Conservation (phyloP, 2,329 filamentous ascomycete genomes). For the Talaromyces verruculosus region DNA sequence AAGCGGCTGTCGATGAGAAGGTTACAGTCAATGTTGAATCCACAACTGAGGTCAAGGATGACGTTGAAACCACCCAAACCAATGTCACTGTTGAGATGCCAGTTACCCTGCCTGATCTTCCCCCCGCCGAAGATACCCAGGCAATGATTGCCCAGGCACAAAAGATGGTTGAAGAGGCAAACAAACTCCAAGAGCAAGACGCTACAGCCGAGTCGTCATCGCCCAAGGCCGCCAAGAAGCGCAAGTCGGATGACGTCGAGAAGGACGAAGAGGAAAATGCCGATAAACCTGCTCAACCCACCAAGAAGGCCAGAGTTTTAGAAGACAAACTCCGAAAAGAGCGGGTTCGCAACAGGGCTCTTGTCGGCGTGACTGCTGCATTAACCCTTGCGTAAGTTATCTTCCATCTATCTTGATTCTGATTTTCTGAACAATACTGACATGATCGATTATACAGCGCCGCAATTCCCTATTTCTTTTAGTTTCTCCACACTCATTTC, state of each 20-base stretch:
- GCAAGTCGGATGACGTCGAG: constrained; percentile 71
- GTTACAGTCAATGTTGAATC: constrained; percentile 71
- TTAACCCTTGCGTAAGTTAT: constrained; percentile 82
- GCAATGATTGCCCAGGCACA: constrained; percentile 84
- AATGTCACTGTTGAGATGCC: constrained; percentile 76
- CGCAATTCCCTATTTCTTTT: constrained; percentile 51
- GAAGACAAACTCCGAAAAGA: constrained; percentile 81
- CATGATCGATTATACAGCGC: constrained; percentile 33
- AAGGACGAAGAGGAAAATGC: constrained; percentile 48
- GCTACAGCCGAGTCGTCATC: constrained; percentile 33
- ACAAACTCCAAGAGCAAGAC: constrained; percentile 46
- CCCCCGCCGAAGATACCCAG: constrained; percentile 73
- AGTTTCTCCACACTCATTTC: constrained; percentile 21
- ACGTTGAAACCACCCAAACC: constrained; percentile 68
- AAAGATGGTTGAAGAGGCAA: constrained; percentile 77
- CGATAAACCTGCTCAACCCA: constrained; percentile 46
- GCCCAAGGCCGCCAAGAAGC: constrained; percentile 57
- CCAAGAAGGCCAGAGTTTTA: constrained; percentile 69
- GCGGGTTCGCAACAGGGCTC: constrained; percentile 78
- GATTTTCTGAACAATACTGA: neutral
- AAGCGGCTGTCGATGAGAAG: constrained; percentile 43
- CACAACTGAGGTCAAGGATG: constrained; percentile 54
- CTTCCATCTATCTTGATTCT: neutral
- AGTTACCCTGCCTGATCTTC: constrained; percentile 63
- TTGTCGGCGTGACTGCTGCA: constrained; percentile 82